These are phyloP conservation scores for Trichosporon inkin DNA, from an alignment of 1,284 basidiomycete genomes.

Conservation along the genomic window DNA sequence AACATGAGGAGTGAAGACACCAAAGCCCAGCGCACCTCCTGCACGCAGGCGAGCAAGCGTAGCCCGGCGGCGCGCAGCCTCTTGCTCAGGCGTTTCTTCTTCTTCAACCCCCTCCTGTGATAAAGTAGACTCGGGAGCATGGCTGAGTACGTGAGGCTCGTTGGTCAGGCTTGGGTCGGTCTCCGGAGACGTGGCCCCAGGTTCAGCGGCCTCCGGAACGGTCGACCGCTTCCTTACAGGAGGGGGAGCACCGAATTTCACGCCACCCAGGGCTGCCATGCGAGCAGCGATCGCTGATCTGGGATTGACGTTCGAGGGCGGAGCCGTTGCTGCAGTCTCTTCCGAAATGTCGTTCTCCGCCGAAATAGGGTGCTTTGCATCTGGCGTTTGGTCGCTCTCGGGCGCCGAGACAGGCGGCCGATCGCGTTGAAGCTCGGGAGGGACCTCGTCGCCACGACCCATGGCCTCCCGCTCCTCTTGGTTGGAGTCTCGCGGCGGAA, in stretches of 20 bases:
- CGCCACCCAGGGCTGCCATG: slow-evolving; percentile 83
- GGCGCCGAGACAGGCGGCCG: neutral
- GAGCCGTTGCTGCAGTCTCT: neutral
- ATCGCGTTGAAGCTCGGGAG: neutral
- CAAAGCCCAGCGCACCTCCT: slow-evolving; percentile 46
- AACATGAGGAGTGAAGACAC: slow-evolving; percentile 38
- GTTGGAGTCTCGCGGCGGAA: neutral
- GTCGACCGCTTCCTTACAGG: slow-evolving; percentile 26
- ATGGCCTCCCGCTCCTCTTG: slow-evolving; percentile 1
- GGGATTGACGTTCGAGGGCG: neutral
- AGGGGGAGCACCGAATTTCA: slow-evolving; percentile 64
- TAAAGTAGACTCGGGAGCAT: neutral
- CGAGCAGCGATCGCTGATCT: slow-evolving; percentile 71
- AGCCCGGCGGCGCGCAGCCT: slow-evolving; percentile 43
- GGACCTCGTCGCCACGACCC: neutral
- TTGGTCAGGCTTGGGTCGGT: neutral
- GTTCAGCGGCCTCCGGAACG: neutral
- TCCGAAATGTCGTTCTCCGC: neutral
- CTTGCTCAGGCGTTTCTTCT: slow-evolving; percentile 44
- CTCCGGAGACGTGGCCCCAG: neutral
- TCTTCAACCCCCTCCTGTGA: slow-evolving; percentile 3
- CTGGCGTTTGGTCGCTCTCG: neutral
- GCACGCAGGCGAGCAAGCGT: slow-evolving; percentile 47
- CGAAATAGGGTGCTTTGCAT: neutral
- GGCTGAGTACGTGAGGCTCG: slow-evolving; percentile 11